phyloP scores from a whole-genome alignment of 106 monocot species.

The Alisma plantagoaquatica region DNA sequence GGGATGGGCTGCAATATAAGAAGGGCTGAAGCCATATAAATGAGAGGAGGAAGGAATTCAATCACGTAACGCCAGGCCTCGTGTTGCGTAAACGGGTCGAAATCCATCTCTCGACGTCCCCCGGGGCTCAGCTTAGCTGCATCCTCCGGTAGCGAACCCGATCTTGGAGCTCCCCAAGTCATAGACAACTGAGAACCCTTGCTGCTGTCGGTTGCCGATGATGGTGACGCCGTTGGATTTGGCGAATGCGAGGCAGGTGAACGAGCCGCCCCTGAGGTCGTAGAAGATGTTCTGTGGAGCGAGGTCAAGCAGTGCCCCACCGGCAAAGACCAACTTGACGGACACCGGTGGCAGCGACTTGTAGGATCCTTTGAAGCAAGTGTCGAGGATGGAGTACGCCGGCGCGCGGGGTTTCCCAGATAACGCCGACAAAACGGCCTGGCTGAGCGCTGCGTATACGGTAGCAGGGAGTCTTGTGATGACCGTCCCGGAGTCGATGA shows the following conservation, averaged over 20 bases:
- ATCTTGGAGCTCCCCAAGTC: conserved; percentile 40
- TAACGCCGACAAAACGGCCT: conserved; percentile 31
- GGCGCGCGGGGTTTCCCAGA: conserved; percentile 17
- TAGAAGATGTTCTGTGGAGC: conserved; percentile 36
- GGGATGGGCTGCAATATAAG: too few species aligned
- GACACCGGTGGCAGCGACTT: conserved; percentile 22
- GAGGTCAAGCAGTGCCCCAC: conserved; percentile 49
- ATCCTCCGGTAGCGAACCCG: conserved; percentile 67
- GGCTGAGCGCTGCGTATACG: conserved; percentile 43
- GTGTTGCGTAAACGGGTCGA: too few species aligned
- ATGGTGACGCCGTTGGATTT: conserved; percentile 25
- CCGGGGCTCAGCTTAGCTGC: too few species aligned
- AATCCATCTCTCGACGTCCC: too few species aligned
- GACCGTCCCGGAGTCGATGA: conserved; percentile 77
- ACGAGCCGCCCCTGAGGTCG: conserved; percentile 30
- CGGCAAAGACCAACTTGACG: conserved; percentile 44
- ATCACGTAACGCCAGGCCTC: too few species aligned
- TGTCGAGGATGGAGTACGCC: conserved; percentile 58
- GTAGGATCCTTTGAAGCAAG: conserved; percentile 50
- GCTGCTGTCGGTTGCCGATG: conserved; percentile 65
- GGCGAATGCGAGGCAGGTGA: conserved; percentile 65
- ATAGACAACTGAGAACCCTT: conserved; percentile 53
- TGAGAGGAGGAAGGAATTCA: too few species aligned
- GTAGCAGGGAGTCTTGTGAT: conserved; percentile 47
- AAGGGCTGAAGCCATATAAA: too few species aligned